Base-by-base conservation (phyloP, 208 protist species). In the Leishmania amazonensis region DNA sequence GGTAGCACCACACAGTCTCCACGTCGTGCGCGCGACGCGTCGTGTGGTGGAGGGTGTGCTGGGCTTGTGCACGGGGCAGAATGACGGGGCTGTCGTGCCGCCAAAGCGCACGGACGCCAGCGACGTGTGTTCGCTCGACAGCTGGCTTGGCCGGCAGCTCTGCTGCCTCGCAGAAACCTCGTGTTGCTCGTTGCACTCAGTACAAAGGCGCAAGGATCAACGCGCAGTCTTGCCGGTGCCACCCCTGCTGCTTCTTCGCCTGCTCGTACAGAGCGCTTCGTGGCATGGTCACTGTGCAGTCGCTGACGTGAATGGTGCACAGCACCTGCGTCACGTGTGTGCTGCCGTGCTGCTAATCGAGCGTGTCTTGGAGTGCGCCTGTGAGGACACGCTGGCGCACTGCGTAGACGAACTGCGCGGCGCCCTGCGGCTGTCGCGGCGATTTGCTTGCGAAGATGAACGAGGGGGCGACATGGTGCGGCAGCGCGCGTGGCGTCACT, bases 261-360 rank as follows among this genome's bases (percentile, higher is more conserved):
- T 79, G 17, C 75, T 79, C 2, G 75, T 79, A 38, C 38, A 79
- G 24, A 49, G 53, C 31, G 21, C 42, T 35, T 58, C 75, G 9
- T 71, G 75, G 75, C 38, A 35, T 28, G 24, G 38, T 6, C 4
- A 21, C 58, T 51, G 21, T 53, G 15, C 53, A 40, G 6, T 9
- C 45, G 73, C 31, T 76, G n/a, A 60, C 21, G 75, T 68, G 31
- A 24, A 45, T 4, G 15, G 51, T 6, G 73, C 73, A 24, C 73
- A 42, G 28, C 57, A 65, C 54, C 31, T 78, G 2, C 75, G 57
- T 3, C 40, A 38, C 24, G 54, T 78, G 21, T 65, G 54, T 42
- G 75, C 75, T 1, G 35, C 75, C 35, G 75, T 78, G 53, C 75
- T 78, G 53, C 57, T 78, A 21, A 65, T 65, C 13, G 75, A 78